phyloP scores from a whole-genome alignment of 2,329 filamentous ascomycete genomes.

The Pyricularia grisea region DNA sequence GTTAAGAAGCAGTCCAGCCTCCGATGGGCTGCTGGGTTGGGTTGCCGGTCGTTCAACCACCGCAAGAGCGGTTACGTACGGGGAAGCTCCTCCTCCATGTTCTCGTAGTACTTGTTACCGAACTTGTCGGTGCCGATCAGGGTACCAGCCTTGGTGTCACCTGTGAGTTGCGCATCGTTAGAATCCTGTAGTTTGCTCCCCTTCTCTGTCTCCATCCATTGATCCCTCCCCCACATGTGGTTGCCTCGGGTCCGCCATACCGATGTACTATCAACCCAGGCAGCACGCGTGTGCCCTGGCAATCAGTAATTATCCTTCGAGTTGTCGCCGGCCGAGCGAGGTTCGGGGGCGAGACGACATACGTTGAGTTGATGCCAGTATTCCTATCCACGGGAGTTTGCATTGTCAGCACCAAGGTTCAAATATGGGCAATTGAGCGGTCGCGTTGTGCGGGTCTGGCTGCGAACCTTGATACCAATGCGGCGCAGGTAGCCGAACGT shows the following conservation, averaged over 20 bases:
- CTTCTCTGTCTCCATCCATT: neutral
- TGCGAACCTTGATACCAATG: slow-evolving; percentile 71
- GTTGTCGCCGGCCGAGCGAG: neutral
- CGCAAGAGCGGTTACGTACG: slow-evolving; percentile 40
- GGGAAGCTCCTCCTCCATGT: slow-evolving; percentile 86
- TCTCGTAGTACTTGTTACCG: slow-evolving; percentile 98
- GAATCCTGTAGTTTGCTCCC: neutral
- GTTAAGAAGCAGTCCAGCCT: neutral
- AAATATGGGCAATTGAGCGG: neutral
- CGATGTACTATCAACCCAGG: slow-evolving; percentile 40
- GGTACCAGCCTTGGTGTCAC: slow-evolving; percentile 91
- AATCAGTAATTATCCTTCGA: neutral
- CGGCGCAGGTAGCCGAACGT: slow-evolving; percentile 80
- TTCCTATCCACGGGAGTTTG: slow-evolving; percentile 47
- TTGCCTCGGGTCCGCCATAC: slow-evolving; percentile 23
- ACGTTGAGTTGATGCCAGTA: slow-evolving; percentile 89
- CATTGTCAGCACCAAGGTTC: slow-evolving; percentile 22
- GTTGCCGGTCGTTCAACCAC: neutral
- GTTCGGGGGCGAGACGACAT: slow-evolving; percentile 32
- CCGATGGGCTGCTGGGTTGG: neutral
- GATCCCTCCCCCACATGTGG: neutral
- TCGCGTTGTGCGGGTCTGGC: too few species aligned
- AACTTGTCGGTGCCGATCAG: slow-evolving; percentile 79
- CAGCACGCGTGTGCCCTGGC: neutral
- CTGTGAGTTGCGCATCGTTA: slow-evolving; percentile 31